A percentile compares a stretch with the other conserved stretches of the same genome.
These are phyloP conservation scores for Nyssa sinensis DNA, from an alignment of 148 eudicot genomes.

Conservation along the genomic window DNA sequence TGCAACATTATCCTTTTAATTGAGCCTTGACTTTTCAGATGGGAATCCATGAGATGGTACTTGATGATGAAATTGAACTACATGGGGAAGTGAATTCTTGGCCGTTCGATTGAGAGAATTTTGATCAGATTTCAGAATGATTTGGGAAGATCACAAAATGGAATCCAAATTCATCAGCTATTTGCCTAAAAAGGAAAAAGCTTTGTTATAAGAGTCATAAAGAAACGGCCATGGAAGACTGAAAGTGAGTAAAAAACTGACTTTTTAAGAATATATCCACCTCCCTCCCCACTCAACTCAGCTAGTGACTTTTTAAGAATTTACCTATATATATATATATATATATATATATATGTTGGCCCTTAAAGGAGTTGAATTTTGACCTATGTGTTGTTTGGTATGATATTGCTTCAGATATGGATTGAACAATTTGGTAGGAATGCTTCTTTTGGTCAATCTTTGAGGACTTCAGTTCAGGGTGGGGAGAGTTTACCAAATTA, in stretches of 20 bases:
- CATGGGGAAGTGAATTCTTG: neutral
- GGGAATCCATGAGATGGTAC: conserved; percentile 6
- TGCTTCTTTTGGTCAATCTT: no score
- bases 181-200: no score
- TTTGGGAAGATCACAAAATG: neutral
- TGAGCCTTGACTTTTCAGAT: neutral
- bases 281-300: neutral
- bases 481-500: no score
- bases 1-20: neutral
- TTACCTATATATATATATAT: no score
- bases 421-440: no score
- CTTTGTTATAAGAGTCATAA: neutral
- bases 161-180: neutral
- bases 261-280: neutral
- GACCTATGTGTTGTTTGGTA: no score
- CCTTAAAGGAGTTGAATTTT: no score
- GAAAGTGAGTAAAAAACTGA: neutral
- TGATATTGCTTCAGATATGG: no score
- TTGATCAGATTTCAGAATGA: neutral
- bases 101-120: neutral
- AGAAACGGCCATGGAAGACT: neutral
- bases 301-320: conserved; percentile 11
- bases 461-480: no score
- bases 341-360: no score
- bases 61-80: conserved; percentile 3